Conservation (phyloP, 2,329 filamentous ascomycete species). For the Salinomyces thailandicus region DNA sequence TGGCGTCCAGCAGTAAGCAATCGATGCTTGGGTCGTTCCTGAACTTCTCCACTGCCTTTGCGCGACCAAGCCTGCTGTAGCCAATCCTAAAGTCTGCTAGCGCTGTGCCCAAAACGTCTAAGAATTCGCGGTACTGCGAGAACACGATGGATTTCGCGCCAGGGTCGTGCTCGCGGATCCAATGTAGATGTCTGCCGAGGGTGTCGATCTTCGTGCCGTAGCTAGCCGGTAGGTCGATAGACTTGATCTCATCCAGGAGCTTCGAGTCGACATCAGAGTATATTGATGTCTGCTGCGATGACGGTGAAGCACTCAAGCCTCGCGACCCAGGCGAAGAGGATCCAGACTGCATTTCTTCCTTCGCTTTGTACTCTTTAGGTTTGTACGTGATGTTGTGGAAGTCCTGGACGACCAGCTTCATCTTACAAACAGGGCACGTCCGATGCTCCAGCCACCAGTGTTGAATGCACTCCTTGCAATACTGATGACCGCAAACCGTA, state of each 20-base stretch:
- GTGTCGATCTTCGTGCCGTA: slow-evolving; percentile 89
- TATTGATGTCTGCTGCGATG: slow-evolving; percentile 40
- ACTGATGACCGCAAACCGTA: slow-evolving; percentile 84
- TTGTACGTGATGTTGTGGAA: slow-evolving; percentile 80
- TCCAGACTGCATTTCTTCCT: slow-evolving; percentile 37
- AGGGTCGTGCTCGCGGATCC: slow-evolving; percentile 73
- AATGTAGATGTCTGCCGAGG: slow-evolving; percentile 61
- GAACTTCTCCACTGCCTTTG: slow-evolving; percentile 63
- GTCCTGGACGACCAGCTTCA: slow-evolving; percentile 51
- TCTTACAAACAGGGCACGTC: slow-evolving; percentile 81
- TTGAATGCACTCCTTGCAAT: slow-evolving; percentile 77
- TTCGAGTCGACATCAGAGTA: slow-evolving; percentile 66
- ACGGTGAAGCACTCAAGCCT: slow-evolving; percentile 6
- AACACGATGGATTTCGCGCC: slow-evolving; percentile 91
- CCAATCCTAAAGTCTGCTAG: slow-evolving; percentile 64
- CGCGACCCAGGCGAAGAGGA: slow-evolving; percentile 7
- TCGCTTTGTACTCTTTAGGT: slow-evolving; percentile 59
- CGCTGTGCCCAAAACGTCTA: slow-evolving; percentile 60
- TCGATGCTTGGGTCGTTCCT: slow-evolving; percentile 62
- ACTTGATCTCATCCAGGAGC: slow-evolving; percentile 69
- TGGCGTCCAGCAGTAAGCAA: slow-evolving; percentile 81
- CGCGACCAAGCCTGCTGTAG: slow-evolving; percentile 57
- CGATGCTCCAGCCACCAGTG: slow-evolving; percentile 65
- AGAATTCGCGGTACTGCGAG: slow-evolving; percentile 77
- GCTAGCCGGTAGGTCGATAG: slow-evolving; percentile 57